Base-by-base conservation (phyloP, 2,329 filamentous ascomycete species). In the Arachnomyces sp. region DNA sequence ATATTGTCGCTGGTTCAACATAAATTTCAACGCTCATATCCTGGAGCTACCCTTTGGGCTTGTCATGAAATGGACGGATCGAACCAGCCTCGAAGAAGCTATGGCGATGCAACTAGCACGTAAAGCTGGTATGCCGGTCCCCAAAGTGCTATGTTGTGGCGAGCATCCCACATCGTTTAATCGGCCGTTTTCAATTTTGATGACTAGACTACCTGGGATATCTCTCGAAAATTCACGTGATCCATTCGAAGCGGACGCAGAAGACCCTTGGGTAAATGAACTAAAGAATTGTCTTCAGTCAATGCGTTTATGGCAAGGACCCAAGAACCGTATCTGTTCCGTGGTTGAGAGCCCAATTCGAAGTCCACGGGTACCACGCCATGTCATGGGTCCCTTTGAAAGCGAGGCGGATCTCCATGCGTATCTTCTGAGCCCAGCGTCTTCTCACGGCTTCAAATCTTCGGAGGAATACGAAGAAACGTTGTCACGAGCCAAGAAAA, bases 341-440 rank as follows among this genome's bases (percentile, higher is more conserved):
- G 47, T 49, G 4, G 46, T 59, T 38, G 57, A 57, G 4, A 61
- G 55, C 0, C 17, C 42, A 2, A 35, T 65, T 20, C 49, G 49
- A 31, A 63, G 55, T 31, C 36, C 54, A 7, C 49, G 60, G 7
- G 55, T 66, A 35, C 60, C 59, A 28, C 30, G 32, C 36, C 58
- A 65, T 40, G 34, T 49, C 0, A 58, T 58, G 49, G 59, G 56
- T 14, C 59, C 56, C 8, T 61, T 58, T 38, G 25, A 44, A n/a
- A 48, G 40, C 15, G 28, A 56, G 33, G 38, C 44, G 1, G 50
- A 53, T 2, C 49, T 66, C 15, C 50, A 58, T 34, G 45, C 57
- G 2, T 49, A 55, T 46, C 54, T 64, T 8, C 40, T 63, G 7
- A 36, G 34, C 20, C 44, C 52, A 2, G 46, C 53, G 31, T 63